These are phyloP conservation scores for Ogataea saltuana DNA, from an alignment of 805 yeast genomes.

Conservation along the genomic window DNA sequence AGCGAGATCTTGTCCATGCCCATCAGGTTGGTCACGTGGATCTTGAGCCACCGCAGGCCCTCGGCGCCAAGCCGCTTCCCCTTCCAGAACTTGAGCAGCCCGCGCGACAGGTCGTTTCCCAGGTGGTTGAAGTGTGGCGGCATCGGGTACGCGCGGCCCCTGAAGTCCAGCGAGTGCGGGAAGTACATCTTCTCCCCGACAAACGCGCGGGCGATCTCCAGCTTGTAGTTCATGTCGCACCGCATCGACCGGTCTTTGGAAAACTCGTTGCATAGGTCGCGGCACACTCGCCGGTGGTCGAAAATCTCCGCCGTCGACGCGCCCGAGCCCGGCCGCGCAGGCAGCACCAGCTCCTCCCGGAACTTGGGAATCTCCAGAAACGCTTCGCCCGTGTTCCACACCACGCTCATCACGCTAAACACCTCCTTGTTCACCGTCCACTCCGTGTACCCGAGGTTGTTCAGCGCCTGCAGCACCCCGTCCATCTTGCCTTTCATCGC, in stretches of 20 bases:
- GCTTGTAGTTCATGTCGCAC: conserved; percentile 89
- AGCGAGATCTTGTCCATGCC: conserved; percentile 76
- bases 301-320: conserved; percentile 72
- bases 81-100: conserved; percentile 72
- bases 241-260: conserved; percentile 78
- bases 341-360: conserved; percentile 44
- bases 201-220: conserved; percentile 94
- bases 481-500: conserved; percentile 65
- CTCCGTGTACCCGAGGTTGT: conserved; percentile 81
- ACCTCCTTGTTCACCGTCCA: conserved; percentile 87
- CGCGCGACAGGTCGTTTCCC: conserved; percentile 77
- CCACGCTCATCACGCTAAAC: conserved; percentile 65
- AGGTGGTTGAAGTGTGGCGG: conserved; percentile 80
- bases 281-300: conserved; percentile 66
- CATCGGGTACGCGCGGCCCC: conserved; percentile 83
- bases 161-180: conserved; percentile 79
- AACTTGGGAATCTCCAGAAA: conserved; percentile 72
- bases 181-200: conserved; percentile 75
- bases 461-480: conserved; percentile 74
- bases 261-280: conserved; percentile 56
- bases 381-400: conserved; percentile 85
- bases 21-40: conserved; percentile 70
- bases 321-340: conserved; percentile 57
- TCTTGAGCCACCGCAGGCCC: conserved; percentile 74
- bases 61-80: conserved; percentile 65